Base-by-base conservation (phyloP, 768 basidiomycete genomes). In the Amanita brunnescens region DNA sequence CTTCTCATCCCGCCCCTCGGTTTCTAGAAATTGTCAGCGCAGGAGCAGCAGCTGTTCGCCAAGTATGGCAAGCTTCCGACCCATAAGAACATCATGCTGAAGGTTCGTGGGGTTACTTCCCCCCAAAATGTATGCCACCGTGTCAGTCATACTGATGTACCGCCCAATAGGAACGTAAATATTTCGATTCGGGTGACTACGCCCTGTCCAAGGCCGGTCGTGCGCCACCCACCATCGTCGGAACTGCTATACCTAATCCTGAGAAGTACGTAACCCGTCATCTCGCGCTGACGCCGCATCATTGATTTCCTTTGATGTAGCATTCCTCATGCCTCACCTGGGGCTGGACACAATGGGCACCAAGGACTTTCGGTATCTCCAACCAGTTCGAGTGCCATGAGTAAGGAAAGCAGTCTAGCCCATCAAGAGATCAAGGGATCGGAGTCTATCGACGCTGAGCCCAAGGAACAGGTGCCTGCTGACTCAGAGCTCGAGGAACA, bases 121-220 rank as follows among this genome's bases (percentile, higher is more conserved):
- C 3, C 12, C n/a, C 9, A 18, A 20, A 34, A 39, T n/a, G 38
- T 6, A 43, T 43, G 29, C n/a, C 23, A 37, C 13, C 10, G 33
- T n/a, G 39, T 21, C 29, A 18, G 37, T 23, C 33, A 37, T 35
- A 9, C 41, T 51, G 16, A 44, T 14, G 20, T 23, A 4, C 33
- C 29, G 6, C 8, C 21, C 16, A 51, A 30, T 59, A 97, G 94
- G 95, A 99, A 64, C 89, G 96, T 62, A 98, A 98, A 70, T 99
- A 92, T 72, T 99, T 99, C 67, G 96, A 98, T 70, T 98, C 95
- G 51, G 96, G 96, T 52, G 96, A 99, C 67, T 98, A 98, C 63
- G 94, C 94, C 26, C 75, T 99, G 58, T 92, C 91, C 46, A 97
- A 98, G 68, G 96, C 96, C 2, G 88, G 96, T 23, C 84, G 87